A percentile compares a stretch with the other conserved stretches of the same genome.
Evolutionary conservation across 306 rosid species (phyloP).

Genomic region (Betula pendula): DNA sequence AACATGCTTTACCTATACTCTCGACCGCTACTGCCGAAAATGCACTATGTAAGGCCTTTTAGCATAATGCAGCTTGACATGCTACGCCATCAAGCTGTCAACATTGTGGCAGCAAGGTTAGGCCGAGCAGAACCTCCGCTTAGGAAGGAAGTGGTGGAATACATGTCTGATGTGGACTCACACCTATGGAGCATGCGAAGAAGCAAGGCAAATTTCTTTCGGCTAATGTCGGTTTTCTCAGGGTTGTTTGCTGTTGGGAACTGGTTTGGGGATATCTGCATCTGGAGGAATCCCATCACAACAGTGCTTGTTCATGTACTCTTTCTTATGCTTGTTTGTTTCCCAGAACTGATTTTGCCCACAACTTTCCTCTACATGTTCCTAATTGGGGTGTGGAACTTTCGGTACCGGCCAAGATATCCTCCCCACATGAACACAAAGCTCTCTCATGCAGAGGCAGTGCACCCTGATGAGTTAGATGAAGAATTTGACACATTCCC

Average conservation of each 20-base stretch:
- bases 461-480: slow-evolving; percentile 53
- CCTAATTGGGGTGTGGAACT: slow-evolving; percentile 55
- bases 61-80: slow-evolving; percentile 43
- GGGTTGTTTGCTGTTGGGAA: slow-evolving; percentile 45
- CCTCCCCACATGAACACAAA: slow-evolving; percentile 59
- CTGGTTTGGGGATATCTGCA: slow-evolving; percentile 51
- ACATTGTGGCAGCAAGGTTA: slow-evolving; percentile 49
- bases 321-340: slow-evolving; percentile 56
- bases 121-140: slow-evolving; percentile 56
- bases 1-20: slow-evolving; percentile 50
- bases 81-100: slow-evolving; percentile 53
- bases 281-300: slow-evolving; percentile 54
- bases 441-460: slow-evolving; percentile 47
- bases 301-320: slow-evolving; percentile 52
- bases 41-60: slow-evolving; percentile 54
- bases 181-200: slow-evolving; percentile 61
- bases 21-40: slow-evolving; percentile 49
- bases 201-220: slow-evolving; percentile 49
- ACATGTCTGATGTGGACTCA: slow-evolving; percentile 59
- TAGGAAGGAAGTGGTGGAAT: slow-evolving; percentile 50
- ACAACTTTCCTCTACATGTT: slow-evolving; percentile 55
- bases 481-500: slow-evolving; percentile 64
- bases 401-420: slow-evolving; percentile 52
- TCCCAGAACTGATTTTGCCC: slow-evolving; percentile 52
- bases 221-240: slow-evolving; percentile 49